Conservation (phyloP, 1,284 basidiomycete species). For the Xerocomus minutiporus region DNA sequence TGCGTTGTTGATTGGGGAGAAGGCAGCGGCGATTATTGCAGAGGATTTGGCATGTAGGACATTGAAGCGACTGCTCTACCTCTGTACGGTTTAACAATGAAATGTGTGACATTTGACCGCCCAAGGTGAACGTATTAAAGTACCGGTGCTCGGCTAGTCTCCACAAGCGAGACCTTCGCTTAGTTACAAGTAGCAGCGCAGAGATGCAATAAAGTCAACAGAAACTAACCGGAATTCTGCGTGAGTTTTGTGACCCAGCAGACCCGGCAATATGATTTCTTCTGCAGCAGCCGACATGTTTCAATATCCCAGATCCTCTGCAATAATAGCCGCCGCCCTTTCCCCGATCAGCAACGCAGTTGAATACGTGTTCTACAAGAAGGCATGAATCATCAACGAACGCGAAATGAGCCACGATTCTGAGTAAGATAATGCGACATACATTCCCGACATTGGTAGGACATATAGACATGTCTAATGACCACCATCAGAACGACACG, state of each 20-base stretch:
- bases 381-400: not conserved
- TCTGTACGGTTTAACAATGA: not conserved
- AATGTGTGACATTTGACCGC: not conserved
- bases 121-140: too few species aligned
- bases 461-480: slow-evolving; percentile 31
- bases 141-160: too few species aligned
- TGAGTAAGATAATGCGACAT: slow-evolving; percentile 3
- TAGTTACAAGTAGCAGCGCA: too few species aligned
- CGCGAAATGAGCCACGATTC: too few species aligned
- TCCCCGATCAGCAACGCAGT: slow-evolving; percentile 31
- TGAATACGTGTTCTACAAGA: slow-evolving; percentile 29
- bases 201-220: too few species aligned
- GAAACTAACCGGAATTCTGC: too few species aligned
- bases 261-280: not conserved
- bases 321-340: slow-evolving; percentile 29
- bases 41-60: slow-evolving; percentile 18
- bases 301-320: slow-evolving; percentile 21
- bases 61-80: not conserved
- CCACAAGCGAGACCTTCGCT: too few species aligned
- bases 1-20: slow-evolving; percentile 31
- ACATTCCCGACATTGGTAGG: slow-evolving; percentile 32
- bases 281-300: not conserved
- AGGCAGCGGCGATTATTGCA: slow-evolving; percentile 27
- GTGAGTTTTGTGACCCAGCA: too few species aligned
- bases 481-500: not conserved